Evolutionary conservation across 257 asterid genomes (phyloP).

Genomic region (Nicotiana knightiana): DNA sequence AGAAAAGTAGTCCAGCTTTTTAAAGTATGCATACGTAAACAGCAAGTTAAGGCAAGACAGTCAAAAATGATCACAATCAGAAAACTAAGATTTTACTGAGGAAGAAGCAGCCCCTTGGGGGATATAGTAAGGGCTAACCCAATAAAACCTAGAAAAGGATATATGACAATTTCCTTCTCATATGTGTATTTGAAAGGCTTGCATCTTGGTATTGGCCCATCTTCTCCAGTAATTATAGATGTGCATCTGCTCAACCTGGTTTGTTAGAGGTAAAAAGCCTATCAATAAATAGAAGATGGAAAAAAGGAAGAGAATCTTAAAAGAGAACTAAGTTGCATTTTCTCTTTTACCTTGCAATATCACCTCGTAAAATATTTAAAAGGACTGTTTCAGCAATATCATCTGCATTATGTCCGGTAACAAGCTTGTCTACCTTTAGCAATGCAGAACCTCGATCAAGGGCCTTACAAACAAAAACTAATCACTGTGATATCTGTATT

Average conservation of each 20-base stretch:
- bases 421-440: conserved; percentile 91
- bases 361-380: conserved; percentile 90
- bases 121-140: conserved; percentile 1
- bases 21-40: conserved; percentile 93
- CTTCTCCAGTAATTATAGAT: conserved; percentile 86
- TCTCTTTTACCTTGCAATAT: conserved; percentile 79
- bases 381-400: conserved; percentile 98
- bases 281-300: conserved; percentile 10
- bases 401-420: conserved; percentile 97
- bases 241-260: conserved; percentile 92
- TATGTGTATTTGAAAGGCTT: conserved; percentile 98
- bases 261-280: conserved; percentile 6
- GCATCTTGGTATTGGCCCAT: conserved; percentile 99
- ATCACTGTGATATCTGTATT: background rate
- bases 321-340: background rate
- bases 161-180: conserved; percentile 98
- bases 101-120: background rate
- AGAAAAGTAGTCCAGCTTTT: conserved; percentile 92
- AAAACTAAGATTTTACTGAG: background rate
- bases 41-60: conserved; percentile 50
- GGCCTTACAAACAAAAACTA: conserved; percentile 47
- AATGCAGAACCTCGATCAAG: conserved; percentile 98
- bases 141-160: conserved; percentile 45
- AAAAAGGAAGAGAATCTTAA: background rate
- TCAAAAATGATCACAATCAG: background rate